These are phyloP conservation scores for Phytophthora pseudosyringae DNA, from an alignment of 352 stramenopile species.

Conservation along the genomic window DNA sequence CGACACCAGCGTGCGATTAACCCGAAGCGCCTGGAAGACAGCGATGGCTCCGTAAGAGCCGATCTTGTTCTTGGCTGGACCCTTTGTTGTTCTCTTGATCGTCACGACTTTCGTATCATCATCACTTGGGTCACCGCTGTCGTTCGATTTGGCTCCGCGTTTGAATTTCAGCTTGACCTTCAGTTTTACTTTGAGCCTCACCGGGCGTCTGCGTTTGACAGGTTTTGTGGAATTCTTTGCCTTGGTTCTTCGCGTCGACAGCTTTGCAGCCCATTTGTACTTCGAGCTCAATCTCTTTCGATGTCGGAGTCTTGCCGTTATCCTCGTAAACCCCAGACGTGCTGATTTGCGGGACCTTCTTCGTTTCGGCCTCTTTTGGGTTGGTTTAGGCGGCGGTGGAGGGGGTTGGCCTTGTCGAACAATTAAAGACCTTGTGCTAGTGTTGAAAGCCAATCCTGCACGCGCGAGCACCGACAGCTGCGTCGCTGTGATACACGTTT, in stretches of 20 bases:
- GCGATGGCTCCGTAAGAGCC: slow-evolving; percentile 40
- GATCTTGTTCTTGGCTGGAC: slow-evolving; percentile 30
- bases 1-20: slow-evolving; percentile 55
- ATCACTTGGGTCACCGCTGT: background rate
- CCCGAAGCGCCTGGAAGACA: slow-evolving; percentile 59
- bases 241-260: slow-evolving; percentile 9
- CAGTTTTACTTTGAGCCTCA: slow-evolving; percentile 19
- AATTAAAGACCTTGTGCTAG: slow-evolving; percentile 41
- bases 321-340: slow-evolving; percentile 14
- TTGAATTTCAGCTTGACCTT: slow-evolving; percentile 18
- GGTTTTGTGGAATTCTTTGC: background rate
- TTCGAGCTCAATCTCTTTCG: slow-evolving; percentile 5
- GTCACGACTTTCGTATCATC: slow-evolving; percentile 4
- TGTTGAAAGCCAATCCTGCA: slow-evolving; percentile 50
- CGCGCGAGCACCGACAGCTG: slow-evolving; percentile 42
- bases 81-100: slow-evolving; percentile 8
- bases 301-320: slow-evolving; percentile 18
- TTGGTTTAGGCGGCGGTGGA: slow-evolving; percentile 1
- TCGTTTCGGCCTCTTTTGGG: slow-evolving; percentile 18
- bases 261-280: slow-evolving; percentile 1
- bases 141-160: slow-evolving; percentile 1
- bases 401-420: slow-evolving; percentile 32
- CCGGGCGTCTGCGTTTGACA: background rate
- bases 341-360: slow-evolving; percentile 1
- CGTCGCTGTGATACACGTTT: slow-evolving; percentile 26